Percentiles rank a stretch among this genome's conserved stretches.
Evolutionary conservation across 1,139 yeast species (phyloP).

Genomic region (Debaryomyces robertsiae): DNA sequence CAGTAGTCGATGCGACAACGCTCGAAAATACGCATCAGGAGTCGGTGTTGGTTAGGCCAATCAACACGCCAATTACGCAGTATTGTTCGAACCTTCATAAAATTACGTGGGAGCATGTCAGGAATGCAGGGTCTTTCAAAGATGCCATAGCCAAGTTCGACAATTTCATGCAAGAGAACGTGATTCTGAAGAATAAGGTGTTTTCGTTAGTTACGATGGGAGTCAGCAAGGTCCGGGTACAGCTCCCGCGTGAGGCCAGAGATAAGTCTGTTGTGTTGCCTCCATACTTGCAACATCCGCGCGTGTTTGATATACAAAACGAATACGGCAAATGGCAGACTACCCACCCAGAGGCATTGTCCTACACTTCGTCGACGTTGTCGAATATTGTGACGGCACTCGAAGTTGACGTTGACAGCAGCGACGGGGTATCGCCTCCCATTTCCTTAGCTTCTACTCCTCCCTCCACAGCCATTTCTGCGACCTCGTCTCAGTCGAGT

Average conservation of each 20-base stretch:
- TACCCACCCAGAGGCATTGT: slow-evolving; percentile 58
- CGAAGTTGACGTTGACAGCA: slow-evolving; percentile 47
- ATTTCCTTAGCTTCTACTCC: slow-evolving; percentile 11
- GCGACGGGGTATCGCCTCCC: slow-evolving; percentile 13
- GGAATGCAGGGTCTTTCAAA: slow-evolving; percentile 54
- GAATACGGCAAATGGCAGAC: slow-evolving; percentile 76
- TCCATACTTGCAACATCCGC: slow-evolving; percentile 71
- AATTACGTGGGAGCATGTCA: slow-evolving; percentile 66
- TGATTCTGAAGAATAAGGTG: slow-evolving; percentile 47
- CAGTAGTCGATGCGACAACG: slow-evolving; percentile 42
- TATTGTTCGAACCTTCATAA: slow-evolving; percentile 55
- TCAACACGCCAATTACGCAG: slow-evolving; percentile 68
- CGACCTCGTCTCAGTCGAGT: slow-evolving; percentile 13
- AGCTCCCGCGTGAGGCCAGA: slow-evolving; percentile 77
- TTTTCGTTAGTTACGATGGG: slow-evolving; percentile 71
- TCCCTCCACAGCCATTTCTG: slow-evolving; percentile 5
- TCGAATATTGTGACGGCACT: slow-evolving; percentile 59
- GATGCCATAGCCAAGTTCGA: slow-evolving; percentile 64
- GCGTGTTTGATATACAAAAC: slow-evolving; percentile 71
- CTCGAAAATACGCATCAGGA: slow-evolving; percentile 40
- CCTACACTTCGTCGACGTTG: slow-evolving; percentile 53
- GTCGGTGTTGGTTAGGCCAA: slow-evolving; percentile 59
- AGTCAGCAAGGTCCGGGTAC: slow-evolving; percentile 72
- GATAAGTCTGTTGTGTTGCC: slow-evolving; percentile 77
- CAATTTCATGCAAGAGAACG: slow-evolving; percentile 44